Evolutionary conservation across 139 green algal genomes (phyloP).

Genomic region (Chlamydomonas applanata): DNA sequence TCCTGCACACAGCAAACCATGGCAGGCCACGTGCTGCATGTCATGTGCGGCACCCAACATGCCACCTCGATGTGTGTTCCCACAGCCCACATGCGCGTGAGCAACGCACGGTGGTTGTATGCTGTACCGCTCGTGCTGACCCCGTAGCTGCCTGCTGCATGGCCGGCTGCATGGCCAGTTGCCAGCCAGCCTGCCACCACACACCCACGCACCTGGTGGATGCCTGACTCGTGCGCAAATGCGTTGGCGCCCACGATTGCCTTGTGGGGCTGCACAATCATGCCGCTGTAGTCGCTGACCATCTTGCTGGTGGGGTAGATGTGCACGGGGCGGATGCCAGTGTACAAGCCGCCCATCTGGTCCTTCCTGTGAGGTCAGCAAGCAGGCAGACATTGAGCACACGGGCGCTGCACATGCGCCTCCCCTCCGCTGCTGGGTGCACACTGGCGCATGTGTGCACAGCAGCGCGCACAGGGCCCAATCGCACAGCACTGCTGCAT

Average conservation of each 20-base stretch:
- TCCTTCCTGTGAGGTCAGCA: conserved; percentile 9
- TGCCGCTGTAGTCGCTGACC: conserved; percentile 75
- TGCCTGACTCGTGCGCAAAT: conserved; percentile 95
- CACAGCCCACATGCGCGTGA: background rate
- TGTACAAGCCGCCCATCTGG: conserved; percentile 81
- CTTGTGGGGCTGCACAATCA: conserved; percentile 98
- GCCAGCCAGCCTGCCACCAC: conserved; percentile 13
- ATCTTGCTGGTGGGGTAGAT: conserved; percentile 88
- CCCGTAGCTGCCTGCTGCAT: no score
- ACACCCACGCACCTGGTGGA: conserved; percentile 92
- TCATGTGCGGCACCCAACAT: no score
- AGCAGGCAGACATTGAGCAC: no score
- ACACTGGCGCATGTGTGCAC: no score
- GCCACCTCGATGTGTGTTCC: background rate
- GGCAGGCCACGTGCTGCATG: no score
- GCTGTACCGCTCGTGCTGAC: no score
- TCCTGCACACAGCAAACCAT: conserved; percentile 30
- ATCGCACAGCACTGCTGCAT: no score
- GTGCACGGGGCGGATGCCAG: conserved; percentile 87
- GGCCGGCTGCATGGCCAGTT: background rate
- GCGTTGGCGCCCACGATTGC: conserved; percentile 99
- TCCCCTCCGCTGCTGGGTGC: no score
- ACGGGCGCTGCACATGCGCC: no score
- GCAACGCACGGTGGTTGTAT: no score
- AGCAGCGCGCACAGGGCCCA: no score